Evolutionary conservation across 2,329 filamentous ascomycete species (phyloP).

Genomic region (Ophiocordyceps australis): DNA sequence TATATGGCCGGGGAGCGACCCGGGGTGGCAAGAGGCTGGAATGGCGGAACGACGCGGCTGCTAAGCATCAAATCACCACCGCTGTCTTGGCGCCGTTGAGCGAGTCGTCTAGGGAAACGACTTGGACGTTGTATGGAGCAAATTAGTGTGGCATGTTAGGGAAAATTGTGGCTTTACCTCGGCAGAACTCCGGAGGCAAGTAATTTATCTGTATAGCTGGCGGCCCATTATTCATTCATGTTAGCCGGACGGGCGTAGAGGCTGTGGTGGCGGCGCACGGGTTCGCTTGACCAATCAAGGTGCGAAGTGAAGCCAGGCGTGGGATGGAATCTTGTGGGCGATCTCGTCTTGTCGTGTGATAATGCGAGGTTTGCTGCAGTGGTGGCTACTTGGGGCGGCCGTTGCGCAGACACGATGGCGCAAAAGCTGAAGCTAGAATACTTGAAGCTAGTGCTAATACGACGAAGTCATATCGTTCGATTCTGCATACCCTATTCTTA

Average conservation of each 20-base stretch:
- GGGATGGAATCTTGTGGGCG: slow-evolving; percentile 6
- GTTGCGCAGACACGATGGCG: not conserved
- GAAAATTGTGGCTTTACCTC: slow-evolving; percentile 3
- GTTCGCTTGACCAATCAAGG: slow-evolving; percentile 6
- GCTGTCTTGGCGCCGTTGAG: not conserved
- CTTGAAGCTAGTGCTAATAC: too few relatives aligned
- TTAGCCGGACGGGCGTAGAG: slow-evolving; percentile 4
- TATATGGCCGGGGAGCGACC: slow-evolving; percentile 2
- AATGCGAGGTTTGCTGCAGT: not conserved
- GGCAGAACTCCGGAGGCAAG: slow-evolving; percentile 4
- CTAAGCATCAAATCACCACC: slow-evolving; percentile 8
- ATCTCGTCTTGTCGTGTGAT: not conserved
- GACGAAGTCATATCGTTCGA: too few relatives aligned
- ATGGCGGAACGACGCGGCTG: slow-evolving; percentile 15
- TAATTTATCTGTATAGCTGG: slow-evolving; percentile 6
- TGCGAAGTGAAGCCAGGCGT: slow-evolving; percentile 5
- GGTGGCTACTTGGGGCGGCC: too few relatives aligned
- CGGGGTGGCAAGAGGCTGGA: slow-evolving; percentile 13
- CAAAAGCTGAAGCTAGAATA: not conserved
- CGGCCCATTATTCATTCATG: slow-evolving; percentile 8
- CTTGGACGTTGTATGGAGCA: not conserved
- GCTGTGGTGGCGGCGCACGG: slow-evolving; percentile 5
- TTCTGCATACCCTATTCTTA: too few relatives aligned
- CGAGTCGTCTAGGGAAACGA: not conserved
- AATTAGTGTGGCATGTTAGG: slow-evolving; percentile 1